Evolutionary conservation across 306 rosid genomes (phyloP).

Genomic region (Arachis hypogaea): DNA sequence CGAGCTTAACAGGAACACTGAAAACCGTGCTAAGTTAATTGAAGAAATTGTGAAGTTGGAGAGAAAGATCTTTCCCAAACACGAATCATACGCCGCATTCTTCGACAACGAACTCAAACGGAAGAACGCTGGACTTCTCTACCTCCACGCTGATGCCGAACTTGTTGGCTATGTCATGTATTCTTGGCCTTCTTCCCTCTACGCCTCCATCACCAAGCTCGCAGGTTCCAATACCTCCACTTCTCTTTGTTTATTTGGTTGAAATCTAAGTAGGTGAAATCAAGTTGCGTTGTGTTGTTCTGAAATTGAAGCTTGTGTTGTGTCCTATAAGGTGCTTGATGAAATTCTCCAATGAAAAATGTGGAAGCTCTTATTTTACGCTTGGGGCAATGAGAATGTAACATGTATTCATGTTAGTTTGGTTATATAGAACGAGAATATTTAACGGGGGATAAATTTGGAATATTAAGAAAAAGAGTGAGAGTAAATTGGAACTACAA

Average conservation of each 20-base stretch:
- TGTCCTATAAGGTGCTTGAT: slow-evolving; percentile 52
- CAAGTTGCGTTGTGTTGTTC: not conserved
- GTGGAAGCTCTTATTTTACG: not conserved
- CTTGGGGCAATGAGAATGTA: no score
- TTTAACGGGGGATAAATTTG: no score
- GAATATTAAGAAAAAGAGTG: no score
- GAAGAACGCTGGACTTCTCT: slow-evolving; percentile 78
- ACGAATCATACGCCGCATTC: slow-evolving; percentile 80
- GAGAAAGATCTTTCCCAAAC: slow-evolving; percentile 79
- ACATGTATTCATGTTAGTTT: no score
- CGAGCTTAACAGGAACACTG: slow-evolving; percentile 62
- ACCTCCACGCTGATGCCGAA: slow-evolving; percentile 51
- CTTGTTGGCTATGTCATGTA: slow-evolving; percentile 82
- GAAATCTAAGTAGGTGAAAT: slow-evolving; percentile 3
- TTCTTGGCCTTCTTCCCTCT: slow-evolving; percentile 85
- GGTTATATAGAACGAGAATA: no score
- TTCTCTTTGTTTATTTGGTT: not conserved
- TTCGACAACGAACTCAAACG: slow-evolving; percentile 69
- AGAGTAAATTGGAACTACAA: no score
- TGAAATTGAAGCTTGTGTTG: not conserved
- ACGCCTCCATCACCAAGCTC: slow-evolving; percentile 79
- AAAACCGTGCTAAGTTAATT: slow-evolving; percentile 50
- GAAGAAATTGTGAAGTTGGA: slow-evolving; percentile 79
- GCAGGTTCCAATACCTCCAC: slow-evolving; percentile 59
- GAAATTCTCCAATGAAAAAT: slow-evolving; percentile 38